Evolutionary conservation across 139 green algal species (phyloP).

Genomic region (Nannochloris sp.): DNA sequence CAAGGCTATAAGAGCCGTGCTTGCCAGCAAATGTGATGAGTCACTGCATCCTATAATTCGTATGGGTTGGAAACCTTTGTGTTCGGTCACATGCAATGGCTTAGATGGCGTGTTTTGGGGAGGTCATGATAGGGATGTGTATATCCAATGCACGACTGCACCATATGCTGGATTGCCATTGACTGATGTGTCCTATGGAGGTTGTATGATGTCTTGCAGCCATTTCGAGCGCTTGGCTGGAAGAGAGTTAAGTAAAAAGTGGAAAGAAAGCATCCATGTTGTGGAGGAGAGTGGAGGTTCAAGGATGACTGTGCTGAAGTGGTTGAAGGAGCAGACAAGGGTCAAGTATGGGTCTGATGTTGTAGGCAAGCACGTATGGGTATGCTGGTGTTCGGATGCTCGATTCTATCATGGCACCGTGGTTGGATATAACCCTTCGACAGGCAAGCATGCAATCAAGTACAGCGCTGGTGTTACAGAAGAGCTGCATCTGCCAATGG

Average conservation of each 20-base stretch:
- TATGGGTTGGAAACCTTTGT: conserved; percentile 22
- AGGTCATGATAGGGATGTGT: conserved; percentile 27
- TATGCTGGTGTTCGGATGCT: conserved; percentile 25
- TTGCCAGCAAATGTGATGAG: background rate
- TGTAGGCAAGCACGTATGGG: conserved; percentile 17
- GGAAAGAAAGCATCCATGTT: conserved; percentile 37
- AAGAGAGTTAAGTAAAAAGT: conserved; percentile 32
- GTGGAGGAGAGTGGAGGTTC: conserved; percentile 22
- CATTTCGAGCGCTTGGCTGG: conserved; percentile 27
- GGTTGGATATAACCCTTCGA: conserved; percentile 15
- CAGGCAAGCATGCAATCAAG: conserved; percentile 25
- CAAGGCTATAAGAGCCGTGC: background rate
- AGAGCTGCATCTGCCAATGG: conserved; percentile 26
- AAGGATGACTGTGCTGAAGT: conserved; percentile 16
- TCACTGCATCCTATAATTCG: conserved; percentile 22
- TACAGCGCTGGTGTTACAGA: conserved; percentile 19
- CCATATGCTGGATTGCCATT: conserved; percentile 18
- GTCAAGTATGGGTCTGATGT: conserved; percentile 6
- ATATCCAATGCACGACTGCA: conserved; percentile 13
- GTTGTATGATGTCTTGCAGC: conserved; percentile 30
- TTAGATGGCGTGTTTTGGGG: conserved; percentile 22
- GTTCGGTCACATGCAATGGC: conserved; percentile 27
- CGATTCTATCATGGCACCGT: conserved; percentile 23
- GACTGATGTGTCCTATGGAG: conserved; percentile 18
- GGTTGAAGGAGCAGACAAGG: conserved; percentile 19